Conservation (phyloP, 2,329 filamentous ascomycete species). For the Paecilomyces dactylethromorphus region DNA sequence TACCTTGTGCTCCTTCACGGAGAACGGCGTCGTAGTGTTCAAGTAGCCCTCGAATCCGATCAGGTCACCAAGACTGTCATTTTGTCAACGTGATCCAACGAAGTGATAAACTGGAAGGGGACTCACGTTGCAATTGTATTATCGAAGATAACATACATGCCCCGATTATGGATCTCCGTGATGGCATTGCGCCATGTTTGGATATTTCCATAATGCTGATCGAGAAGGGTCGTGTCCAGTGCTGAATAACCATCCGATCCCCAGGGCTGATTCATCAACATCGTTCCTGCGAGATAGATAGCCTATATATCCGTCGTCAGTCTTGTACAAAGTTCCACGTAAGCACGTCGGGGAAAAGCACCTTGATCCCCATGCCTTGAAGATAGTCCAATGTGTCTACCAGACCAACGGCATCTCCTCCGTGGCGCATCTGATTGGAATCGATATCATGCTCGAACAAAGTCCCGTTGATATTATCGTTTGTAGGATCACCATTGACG, state of each 20-base stretch:
- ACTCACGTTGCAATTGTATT: slow-evolving; percentile 58
- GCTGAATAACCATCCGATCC: slow-evolving; percentile 54
- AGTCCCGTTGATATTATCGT: slow-evolving; percentile 58
- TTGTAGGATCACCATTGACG: slow-evolving; percentile 58
- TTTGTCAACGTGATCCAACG: background rate
- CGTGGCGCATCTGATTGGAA: slow-evolving; percentile 58
- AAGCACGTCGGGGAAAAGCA: slow-evolving; percentile 11
- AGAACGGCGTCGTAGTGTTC: slow-evolving; percentile 53
- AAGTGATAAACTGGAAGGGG: background rate
- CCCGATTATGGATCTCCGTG: slow-evolving; percentile 53
- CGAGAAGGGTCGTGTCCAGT: slow-evolving; percentile 57
- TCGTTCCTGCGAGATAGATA: slow-evolving; percentile 57
- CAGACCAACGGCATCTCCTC: slow-evolving; percentile 54
- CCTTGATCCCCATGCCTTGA: slow-evolving; percentile 58
- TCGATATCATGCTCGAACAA: slow-evolving; percentile 55
- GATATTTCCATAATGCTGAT: slow-evolving; percentile 57
- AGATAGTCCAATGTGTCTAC: slow-evolving; percentile 58
- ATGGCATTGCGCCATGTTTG: slow-evolving; percentile 52
- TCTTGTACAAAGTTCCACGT: background rate
- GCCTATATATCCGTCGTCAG: slow-evolving; percentile 31
- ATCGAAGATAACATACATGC: slow-evolving; percentile 61
- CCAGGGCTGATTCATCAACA: slow-evolving; percentile 61
- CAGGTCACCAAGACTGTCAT: slow-evolving; percentile 50
- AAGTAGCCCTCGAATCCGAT: slow-evolving; percentile 57
- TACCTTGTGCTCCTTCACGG: slow-evolving; percentile 50